These are phyloP conservation scores for Emericellopsis atlantica DNA, from an alignment of 2,329 filamentous ascomycete species.

Conservation along the genomic window DNA sequence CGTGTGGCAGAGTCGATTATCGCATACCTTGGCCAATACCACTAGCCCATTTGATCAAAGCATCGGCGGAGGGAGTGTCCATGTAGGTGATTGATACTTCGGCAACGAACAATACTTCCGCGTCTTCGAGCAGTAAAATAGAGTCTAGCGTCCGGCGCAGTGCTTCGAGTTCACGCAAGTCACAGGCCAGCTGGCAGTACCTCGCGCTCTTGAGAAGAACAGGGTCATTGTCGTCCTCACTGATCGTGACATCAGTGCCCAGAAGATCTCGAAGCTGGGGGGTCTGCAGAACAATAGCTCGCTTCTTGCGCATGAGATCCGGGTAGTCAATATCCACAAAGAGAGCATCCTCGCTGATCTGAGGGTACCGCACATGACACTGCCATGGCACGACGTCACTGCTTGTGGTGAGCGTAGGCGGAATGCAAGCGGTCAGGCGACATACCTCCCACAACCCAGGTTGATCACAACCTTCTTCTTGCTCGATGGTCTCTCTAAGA, in stretches of 20 bases:
- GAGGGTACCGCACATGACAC: constrained; percentile 54
- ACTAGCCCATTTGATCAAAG: constrained; percentile 67
- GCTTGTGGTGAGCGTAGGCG: not conserved
- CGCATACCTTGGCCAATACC: constrained; percentile 51
- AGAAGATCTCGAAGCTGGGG: constrained; percentile 36
- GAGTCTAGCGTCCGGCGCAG: constrained; percentile 47
- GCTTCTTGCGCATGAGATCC: constrained; percentile 65
- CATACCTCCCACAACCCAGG: constrained; percentile 81
- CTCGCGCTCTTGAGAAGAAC: constrained; percentile 52
- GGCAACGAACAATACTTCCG: constrained; percentile 65
- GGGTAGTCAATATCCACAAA: constrained; percentile 86
- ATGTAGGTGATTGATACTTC: constrained; percentile 92
- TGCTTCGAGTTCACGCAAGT: constrained; percentile 54
- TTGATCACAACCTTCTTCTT: constrained; percentile 68
- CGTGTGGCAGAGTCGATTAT: not conserved
- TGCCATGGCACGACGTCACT: constrained; percentile 86
- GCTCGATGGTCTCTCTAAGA: constrained; percentile 42
- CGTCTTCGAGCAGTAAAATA: constrained; percentile 43
- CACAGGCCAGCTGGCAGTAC: constrained; percentile 73
- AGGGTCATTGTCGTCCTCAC: constrained; percentile 25
- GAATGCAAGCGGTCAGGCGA: constrained; percentile 8
- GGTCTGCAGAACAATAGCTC: constrained; percentile 51
- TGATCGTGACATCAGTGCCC: constrained; percentile 14
- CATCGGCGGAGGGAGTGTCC: constrained; percentile 60
- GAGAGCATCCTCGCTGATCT: constrained; percentile 40